Base-by-base conservation (phyloP, 345 rosid species). In the Eucalyptus cloeziana region DNA sequence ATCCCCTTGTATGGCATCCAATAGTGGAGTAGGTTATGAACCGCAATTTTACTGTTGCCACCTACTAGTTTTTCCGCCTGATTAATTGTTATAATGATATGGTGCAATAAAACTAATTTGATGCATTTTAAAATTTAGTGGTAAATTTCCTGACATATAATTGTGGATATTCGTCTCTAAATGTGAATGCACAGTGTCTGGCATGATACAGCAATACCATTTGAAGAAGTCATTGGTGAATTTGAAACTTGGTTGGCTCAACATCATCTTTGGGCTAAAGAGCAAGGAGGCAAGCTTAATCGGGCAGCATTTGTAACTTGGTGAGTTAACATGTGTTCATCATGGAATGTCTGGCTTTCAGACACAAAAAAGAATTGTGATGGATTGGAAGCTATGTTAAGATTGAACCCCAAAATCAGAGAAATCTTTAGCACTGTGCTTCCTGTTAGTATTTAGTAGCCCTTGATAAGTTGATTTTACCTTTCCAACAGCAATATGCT, bases 131-230 rank as follows among this genome's bases (percentile, higher is more conserved):
- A 76, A 21, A 11, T 21, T 40, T 40, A 76, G 47, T 40, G 15
- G 83, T 13, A 76, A 76, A 40, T 40, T 37, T 76, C 22, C 51
- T 85, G 47, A 43, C 7, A 4, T 49, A 67, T 86, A 86, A 54
- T 71, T 69, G 44, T 47, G 47, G 43, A 71, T 45, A 69, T n/a
- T 87, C 1, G 7, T 44, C n/a, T 87, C 13, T 50, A 16, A 76
- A 88, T 64, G 51, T 17, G 27, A 71, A 51, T 69, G 58, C 3
- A 91, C 94, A 97, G 99, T 43, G 98, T 97, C 50, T 97, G 98
- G 99, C 99, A 97, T 93, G 99, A 96, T 91, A 97, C 98, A 25
- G 98, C 99, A 90, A 90, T 95, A 87, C 94, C 97, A 87, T 97
- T 97, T 92, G 91, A 90, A 90, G 98, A 95, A 90, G 98, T 94